phyloP scores from a whole-genome alignment of 1,284 basidiomycete genomes.

The Hemileccinum hortonii region DNA sequence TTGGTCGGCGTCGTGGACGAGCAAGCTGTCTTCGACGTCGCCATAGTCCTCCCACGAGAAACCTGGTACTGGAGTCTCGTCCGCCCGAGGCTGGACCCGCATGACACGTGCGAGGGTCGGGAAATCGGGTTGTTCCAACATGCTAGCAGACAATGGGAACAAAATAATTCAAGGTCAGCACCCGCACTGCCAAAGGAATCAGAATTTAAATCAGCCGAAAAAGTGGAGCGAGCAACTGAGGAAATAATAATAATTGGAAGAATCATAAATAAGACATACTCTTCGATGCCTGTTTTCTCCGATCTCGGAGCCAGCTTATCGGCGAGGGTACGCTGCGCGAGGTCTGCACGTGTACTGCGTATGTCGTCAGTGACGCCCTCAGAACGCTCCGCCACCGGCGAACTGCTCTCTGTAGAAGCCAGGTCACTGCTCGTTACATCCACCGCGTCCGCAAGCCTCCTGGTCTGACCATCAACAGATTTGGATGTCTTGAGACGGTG shows the following conservation, averaged over 20 bases:
- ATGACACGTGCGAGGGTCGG: constrained; percentile 59
- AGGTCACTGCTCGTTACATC: constrained; percentile 51
- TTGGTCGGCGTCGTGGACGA: constrained; percentile 48
- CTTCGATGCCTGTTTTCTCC: constrained; percentile 62
- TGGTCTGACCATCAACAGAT: constrained; percentile 15
- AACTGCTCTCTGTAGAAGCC: constrained; percentile 54
- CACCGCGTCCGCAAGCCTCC: constrained; percentile 19
- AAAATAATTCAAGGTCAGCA: constrained; percentile 18
- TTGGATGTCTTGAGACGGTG: constrained; percentile 15
- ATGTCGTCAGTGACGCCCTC: constrained; percentile 36
- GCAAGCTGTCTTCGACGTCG: constrained; percentile 48
- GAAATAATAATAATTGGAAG: not conserved
- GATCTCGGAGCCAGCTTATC: constrained; percentile 60
- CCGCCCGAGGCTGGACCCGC: constrained; percentile 54
- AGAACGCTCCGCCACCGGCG: constrained; percentile 47
- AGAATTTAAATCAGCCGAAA: not conserved
- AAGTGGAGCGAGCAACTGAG: not conserved
- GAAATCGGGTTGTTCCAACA: constrained; percentile 59
- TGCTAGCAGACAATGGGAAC: constrained; percentile 39
- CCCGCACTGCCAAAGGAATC: not conserved
- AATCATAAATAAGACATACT: constrained; percentile 34
- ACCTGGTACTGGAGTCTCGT: constrained; percentile 58
- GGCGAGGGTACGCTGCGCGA: constrained; percentile 46
- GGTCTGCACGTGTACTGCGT: constrained; percentile 21
- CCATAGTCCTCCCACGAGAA: constrained; percentile 78